Conservation (phyloP, 1,139 yeast genomes). For the Yamadazyma atmosphaerica region DNA sequence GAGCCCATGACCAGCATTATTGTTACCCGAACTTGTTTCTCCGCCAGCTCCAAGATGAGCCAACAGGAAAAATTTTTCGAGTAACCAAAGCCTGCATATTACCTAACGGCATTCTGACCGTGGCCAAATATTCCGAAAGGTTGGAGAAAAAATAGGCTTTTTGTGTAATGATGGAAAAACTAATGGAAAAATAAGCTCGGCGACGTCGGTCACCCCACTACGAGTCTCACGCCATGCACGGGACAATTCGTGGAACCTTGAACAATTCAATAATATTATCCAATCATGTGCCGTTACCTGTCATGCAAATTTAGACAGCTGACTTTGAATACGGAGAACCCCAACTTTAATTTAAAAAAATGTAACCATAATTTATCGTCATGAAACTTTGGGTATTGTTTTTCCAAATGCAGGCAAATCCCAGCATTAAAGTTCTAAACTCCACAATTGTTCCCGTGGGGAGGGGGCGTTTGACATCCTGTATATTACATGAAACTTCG, state of each 20-base stretch:
- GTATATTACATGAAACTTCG: background rate
- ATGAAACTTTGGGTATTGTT: no score
- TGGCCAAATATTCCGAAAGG: background rate
- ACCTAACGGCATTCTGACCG: constrained; percentile 1
- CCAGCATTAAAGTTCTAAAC: no score
- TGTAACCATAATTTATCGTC: background rate
- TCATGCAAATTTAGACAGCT: no score
- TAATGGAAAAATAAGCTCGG: background rate
- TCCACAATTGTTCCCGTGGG: background rate
- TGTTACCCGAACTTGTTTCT: no score
- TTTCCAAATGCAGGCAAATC: background rate
- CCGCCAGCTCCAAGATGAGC: no score
- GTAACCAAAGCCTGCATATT: background rate
- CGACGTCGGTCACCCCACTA: background rate
- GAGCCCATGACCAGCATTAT: no score
- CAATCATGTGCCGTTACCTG: no score
- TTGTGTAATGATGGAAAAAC: background rate
- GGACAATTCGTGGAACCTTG: background rate
- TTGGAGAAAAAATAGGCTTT: background rate
- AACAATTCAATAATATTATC: no score
- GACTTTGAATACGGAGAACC: no score
- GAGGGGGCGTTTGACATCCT: background rate
- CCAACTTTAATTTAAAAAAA: no score
- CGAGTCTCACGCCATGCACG: background rate
- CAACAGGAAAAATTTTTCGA: background rate